Evolutionary conservation across 257 asterid genomes (phyloP).

Genomic region (Nicotiana sylvestris): DNA sequence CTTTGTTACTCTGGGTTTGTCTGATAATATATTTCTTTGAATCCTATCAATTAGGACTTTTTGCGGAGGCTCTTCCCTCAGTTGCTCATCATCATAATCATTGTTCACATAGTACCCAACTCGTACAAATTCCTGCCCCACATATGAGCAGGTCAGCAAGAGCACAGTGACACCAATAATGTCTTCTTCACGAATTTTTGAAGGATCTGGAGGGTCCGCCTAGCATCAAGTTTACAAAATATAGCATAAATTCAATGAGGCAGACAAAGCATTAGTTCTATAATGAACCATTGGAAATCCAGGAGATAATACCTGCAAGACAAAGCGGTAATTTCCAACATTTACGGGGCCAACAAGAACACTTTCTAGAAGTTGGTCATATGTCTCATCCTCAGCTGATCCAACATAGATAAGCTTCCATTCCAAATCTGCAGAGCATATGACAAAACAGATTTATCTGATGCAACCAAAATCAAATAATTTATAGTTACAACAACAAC

Average conservation of each 20-base stretch:
- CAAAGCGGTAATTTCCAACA: slow-evolving; percentile 88
- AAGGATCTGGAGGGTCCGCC: slow-evolving; percentile 98
- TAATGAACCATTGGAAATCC: not conserved
- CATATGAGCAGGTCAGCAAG: slow-evolving; percentile 81
- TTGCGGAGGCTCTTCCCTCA: slow-evolving; percentile 85
- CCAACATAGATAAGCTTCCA: slow-evolving; percentile 98
- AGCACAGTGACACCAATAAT: slow-evolving; percentile 93
- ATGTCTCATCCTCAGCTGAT: slow-evolving; percentile 96
- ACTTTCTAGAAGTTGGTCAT: slow-evolving; percentile 93
- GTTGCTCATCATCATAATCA: slow-evolving; percentile 81
- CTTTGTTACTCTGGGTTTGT: slow-evolving; percentile 93
- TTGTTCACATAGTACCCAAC: slow-evolving; percentile 94
- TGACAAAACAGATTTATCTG: not conserved
- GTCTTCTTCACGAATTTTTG: slow-evolving; percentile 94
- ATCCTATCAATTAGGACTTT: slow-evolving; percentile 74
- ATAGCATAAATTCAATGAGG: not conserved
- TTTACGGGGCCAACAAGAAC: slow-evolving; percentile 98
- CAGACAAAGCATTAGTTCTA: not conserved
- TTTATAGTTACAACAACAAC: not conserved
- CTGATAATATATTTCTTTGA: slow-evolving; percentile 76
- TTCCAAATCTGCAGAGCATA: slow-evolving; percentile 71
- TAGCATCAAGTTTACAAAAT: slow-evolving; percentile 25
- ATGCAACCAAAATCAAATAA: slow-evolving; percentile 6
- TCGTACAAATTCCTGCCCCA: slow-evolving; percentile 90
- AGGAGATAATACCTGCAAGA: slow-evolving; percentile 61